Conservation (phyloP, 2,329 filamentous ascomycete genomes). For the Arachnopeziza araneosa region DNA sequence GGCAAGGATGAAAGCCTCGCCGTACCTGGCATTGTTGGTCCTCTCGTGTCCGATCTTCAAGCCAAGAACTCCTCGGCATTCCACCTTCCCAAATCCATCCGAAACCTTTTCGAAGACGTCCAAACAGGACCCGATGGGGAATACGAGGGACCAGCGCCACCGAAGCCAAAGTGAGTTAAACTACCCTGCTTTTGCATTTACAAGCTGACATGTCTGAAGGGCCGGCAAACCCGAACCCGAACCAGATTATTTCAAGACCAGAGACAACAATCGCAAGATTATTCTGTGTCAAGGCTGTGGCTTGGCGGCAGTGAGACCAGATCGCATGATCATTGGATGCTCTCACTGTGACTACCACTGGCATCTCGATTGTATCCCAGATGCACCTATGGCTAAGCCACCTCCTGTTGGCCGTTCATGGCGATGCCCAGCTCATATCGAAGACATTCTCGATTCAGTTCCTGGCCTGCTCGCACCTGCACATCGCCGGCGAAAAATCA, state of each 20-base stretch:
- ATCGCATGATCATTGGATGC: conserved; percentile 75
- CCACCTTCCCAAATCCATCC: conserved; percentile 62
- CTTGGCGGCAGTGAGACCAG: conserved; percentile 51
- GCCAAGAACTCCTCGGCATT: conserved; percentile 68
- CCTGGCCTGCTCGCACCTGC: conserved; percentile 52
- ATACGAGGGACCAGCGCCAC: conserved; percentile 63
- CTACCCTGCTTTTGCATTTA: neutral
- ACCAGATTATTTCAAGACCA: conserved; percentile 62
- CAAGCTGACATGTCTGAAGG: conserved; percentile 5
- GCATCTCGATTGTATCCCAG: conserved; percentile 86
- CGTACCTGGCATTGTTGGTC: conserved; percentile 48
- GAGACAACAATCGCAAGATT: conserved; percentile 65
- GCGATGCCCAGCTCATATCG: conserved; percentile 83
- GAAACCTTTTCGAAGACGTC: conserved; percentile 75
- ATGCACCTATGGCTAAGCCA: conserved; percentile 70
- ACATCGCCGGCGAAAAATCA: conserved; percentile 57
- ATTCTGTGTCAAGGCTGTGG: conserved; percentile 77
- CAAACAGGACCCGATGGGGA: conserved; percentile 70
- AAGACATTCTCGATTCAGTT: conserved; percentile 62
- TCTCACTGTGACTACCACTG: conserved; percentile 76
- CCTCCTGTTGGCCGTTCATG: conserved; percentile 69
- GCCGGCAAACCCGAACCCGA: conserved; percentile 49
- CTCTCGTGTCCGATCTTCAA: conserved; percentile 59
- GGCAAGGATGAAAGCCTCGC: conserved; percentile 26
- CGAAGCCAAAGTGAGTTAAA: conserved; percentile 52